phyloP scores from a whole-genome alignment of 1,139 yeast genomes.

The Casaregolazyma suthepensis region DNA sequence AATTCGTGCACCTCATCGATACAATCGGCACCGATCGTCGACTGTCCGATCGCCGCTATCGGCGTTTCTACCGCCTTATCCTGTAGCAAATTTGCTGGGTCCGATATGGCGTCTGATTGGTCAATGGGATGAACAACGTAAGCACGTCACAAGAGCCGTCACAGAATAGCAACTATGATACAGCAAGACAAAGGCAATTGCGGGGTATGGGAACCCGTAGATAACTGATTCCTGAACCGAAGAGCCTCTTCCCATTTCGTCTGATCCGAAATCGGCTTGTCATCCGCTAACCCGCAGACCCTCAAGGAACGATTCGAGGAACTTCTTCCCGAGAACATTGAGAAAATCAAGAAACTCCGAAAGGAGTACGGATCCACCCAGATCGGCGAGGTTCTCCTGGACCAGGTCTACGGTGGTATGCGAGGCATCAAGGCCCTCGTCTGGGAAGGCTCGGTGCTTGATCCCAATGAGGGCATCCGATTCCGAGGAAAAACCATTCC shows the following conservation, averaged over 20 bases:
- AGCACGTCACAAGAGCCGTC: background rate
- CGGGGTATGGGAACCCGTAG: background rate
- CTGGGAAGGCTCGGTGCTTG: conserved; percentile 99
- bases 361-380: conserved; percentile 82
- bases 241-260: no score
- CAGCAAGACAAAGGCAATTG: background rate
- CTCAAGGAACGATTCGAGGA: conserved; percentile 92
- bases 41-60: background rate
- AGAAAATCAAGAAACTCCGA: conserved; percentile 84
- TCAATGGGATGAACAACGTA: background rate
- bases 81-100: background rate
- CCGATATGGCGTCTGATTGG: background rate
- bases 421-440: conserved; percentile 96
- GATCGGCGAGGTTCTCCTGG: conserved; percentile 89
- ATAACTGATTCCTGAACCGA: no score
- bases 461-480: conserved; percentile 96
- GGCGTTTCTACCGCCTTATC: background rate
- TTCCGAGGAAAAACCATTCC: conserved; percentile 98
- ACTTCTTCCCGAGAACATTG: conserved; percentile 85
- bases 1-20: background rate
- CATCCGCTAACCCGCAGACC: conserved; percentile 37
- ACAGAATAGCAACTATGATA: background rate
- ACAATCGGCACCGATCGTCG: background rate
- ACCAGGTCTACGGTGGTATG: conserved; percentile 99
- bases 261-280: no score